Conservation (phyloP, 768 basidiomycete species). For the Tricholoma flavovirens region DNA sequence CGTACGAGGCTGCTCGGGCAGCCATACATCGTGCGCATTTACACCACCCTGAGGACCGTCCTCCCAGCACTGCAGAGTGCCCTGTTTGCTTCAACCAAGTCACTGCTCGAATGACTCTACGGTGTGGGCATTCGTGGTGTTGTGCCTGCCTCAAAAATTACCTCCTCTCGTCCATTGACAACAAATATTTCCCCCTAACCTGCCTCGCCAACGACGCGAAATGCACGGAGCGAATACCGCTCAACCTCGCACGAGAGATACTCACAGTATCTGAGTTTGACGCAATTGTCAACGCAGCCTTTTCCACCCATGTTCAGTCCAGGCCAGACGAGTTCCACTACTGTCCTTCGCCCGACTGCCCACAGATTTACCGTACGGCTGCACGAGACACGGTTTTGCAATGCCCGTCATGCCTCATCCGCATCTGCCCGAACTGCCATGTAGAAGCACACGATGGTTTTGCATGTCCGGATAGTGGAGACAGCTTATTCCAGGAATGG, state of each 20-base stretch:
- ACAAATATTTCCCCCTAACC: constrained; percentile 59
- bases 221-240: constrained; percentile 53
- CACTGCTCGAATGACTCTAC: constrained; percentile 43
- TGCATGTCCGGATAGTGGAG: constrained; percentile 56
- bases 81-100: constrained; percentile 67
- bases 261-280: constrained; percentile 50
- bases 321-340: constrained; percentile 59
- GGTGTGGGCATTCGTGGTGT: constrained; percentile 69
- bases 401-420: constrained; percentile 64
- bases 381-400: constrained; percentile 47
- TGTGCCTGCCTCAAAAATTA: constrained; percentile 55
- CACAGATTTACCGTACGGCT: constrained; percentile 61
- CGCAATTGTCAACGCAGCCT: constrained; percentile 50
- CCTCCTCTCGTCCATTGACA: constrained; percentile 50
- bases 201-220: constrained; percentile 63
- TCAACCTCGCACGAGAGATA: constrained; percentile 42
- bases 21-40: constrained; percentile 31
- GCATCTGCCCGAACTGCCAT: constrained; percentile 64
- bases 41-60: constrained; percentile 14
- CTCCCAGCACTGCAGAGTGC: constrained; percentile 32
- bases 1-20: constrained; percentile 38
- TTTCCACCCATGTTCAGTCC: constrained; percentile 53
- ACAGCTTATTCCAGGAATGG: constrained; percentile 62
- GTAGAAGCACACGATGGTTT: constrained; percentile 57
- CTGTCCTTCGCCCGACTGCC: constrained; percentile 78